Percentiles rank a stretch among this genome's conserved stretches.
These are phyloP conservation scores for Wickerhamomyces hampshirensis DNA, from an alignment of 805 yeast genomes.

Conservation along the genomic window DNA sequence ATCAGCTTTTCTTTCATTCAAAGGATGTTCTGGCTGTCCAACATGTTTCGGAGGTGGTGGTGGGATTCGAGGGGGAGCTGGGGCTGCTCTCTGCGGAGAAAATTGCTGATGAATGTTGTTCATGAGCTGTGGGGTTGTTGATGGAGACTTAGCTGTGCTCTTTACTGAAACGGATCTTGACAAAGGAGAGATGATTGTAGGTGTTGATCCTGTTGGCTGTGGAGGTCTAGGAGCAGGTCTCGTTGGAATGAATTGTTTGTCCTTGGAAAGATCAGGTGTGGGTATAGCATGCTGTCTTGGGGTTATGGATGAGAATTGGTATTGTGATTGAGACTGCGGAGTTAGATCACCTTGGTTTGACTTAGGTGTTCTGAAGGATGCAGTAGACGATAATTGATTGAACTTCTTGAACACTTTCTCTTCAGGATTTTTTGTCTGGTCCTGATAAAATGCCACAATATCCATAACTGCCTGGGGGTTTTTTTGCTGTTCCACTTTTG, in stretches of 20 bases:
- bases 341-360: constrained; percentile 17
- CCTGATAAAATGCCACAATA: constrained; percentile 81
- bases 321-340: constrained; percentile 18
- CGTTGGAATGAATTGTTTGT: constrained; percentile 52
- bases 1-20: constrained; percentile 13
- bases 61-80: constrained; percentile 25
- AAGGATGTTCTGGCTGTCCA: constrained; percentile 11
- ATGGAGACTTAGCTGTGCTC: constrained; percentile 17
- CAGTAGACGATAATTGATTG: constrained; percentile 25
- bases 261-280: constrained; percentile 19
- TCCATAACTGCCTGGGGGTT: constrained; percentile 95
- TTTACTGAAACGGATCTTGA: constrained; percentile 17
- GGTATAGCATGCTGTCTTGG: constrained; percentile 22
- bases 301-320: constrained; percentile 18
- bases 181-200: constrained; percentile 26
- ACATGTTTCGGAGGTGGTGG: constrained; percentile 23
- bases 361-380: constrained; percentile 32
- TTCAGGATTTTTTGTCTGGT: constrained; percentile 40
- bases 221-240: constrained; percentile 69
- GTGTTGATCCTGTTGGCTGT: constrained; percentile 16
- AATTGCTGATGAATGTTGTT: constrained; percentile 7
- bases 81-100: constrained; percentile 23
- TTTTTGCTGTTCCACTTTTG: constrained; percentile 80
- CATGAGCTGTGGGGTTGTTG: constrained; percentile 16
- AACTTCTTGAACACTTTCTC: constrained; percentile 37